phyloP scores from a whole-genome alignment of 2,329 filamentous ascomycete genomes.

The Ambrosiella xylebori region DNA sequence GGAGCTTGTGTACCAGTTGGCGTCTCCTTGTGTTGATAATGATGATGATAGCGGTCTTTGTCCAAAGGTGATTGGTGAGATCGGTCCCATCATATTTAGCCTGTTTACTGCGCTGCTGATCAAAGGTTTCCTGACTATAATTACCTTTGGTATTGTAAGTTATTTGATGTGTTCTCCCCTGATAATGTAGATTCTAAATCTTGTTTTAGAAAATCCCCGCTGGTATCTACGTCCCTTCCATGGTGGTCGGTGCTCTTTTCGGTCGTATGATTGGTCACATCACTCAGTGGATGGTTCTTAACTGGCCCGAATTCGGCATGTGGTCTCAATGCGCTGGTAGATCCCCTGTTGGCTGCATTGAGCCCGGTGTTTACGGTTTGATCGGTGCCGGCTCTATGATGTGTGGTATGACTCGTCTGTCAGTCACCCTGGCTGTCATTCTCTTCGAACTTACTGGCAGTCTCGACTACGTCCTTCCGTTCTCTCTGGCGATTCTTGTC shows the following conservation, averaged over 20 bases:
- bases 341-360: conserved; percentile 67
- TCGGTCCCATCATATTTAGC: conserved; percentile 56
- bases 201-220: conserved; percentile 61
- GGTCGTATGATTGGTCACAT: conserved; percentile 75
- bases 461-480: conserved; percentile 85
- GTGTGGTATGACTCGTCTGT: conserved; percentile 89
- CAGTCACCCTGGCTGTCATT: conserved; percentile 86
- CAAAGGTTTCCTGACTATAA: conserved; percentile 72
- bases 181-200: background rate
- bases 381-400: conserved; percentile 92
- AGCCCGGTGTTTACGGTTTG: conserved; percentile 90
- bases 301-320: conserved; percentile 51
- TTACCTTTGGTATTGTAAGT: conserved; percentile 76
- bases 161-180: background rate
- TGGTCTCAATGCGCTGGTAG: conserved; percentile 58
- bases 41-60: conserved; percentile 56
- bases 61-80: conserved; percentile 52
- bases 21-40: conserved; percentile 66
- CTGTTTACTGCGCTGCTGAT: conserved; percentile 68
- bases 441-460: conserved; percentile 91
- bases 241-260: conserved; percentile 91
- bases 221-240: conserved; percentile 94
- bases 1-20: conserved; percentile 76
- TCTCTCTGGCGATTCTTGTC: conserved; percentile 78
- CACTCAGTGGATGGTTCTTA: conserved; percentile 65